phyloP scores from a whole-genome alignment of 2,329 filamentous ascomycete species.

The Eutypa lata region DNA sequence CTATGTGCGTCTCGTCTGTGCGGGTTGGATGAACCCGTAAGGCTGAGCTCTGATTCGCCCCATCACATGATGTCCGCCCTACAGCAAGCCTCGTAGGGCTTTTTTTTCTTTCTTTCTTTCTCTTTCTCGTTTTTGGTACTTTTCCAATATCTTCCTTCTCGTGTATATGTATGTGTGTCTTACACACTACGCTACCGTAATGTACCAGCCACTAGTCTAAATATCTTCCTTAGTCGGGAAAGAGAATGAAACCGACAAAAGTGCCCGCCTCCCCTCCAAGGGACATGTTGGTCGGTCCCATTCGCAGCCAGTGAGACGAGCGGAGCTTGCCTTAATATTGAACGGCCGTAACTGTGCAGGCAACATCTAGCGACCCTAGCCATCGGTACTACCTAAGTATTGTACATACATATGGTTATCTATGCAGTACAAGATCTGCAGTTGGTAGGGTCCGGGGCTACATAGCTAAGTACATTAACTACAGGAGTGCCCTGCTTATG shows the following conservation, averaged over 20 bases:
- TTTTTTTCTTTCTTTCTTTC: background rate
- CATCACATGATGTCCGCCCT: background rate
- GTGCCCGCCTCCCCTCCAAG: too few species aligned
- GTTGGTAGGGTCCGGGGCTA: background rate
- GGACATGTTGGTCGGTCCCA: too few species aligned
- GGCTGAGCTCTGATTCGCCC: background rate
- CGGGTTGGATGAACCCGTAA: background rate
- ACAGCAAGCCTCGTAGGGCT: background rate
- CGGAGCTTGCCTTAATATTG: too few species aligned
- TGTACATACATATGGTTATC: background rate
- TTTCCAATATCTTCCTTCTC: too few species aligned
- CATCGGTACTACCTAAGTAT: background rate
- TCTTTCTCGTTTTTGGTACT: too few species aligned
- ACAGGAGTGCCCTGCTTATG: too few species aligned
- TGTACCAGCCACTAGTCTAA: too few species aligned
- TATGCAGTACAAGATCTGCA: background rate
- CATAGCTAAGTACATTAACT: background rate
- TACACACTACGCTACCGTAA: too few species aligned
- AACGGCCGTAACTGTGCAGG: background rate
- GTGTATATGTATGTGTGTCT: too few species aligned
- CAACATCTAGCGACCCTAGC: background rate
- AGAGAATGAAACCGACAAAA: too few species aligned
- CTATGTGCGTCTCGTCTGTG: background rate
- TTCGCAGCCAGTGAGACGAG: too few species aligned
- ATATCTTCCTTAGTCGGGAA: too few species aligned